Percentiles rank a stretch among this genome's conserved stretches.
Evolutionary conservation across 164 flowering plant species (phyloP).

Genomic region (Tetrastigma voinierianum): DNA sequence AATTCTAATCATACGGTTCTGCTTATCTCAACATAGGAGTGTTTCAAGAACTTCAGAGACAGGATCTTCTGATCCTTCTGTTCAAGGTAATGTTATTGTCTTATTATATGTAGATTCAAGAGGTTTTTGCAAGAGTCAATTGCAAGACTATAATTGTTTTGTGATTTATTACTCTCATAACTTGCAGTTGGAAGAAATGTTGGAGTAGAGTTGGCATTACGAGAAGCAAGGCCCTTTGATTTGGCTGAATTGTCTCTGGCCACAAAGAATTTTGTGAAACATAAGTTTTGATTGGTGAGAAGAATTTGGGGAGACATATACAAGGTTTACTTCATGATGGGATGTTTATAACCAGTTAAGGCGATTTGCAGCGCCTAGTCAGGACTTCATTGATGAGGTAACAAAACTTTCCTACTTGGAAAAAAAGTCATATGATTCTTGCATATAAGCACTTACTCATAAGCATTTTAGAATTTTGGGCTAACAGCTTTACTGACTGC

Average conservation of each 20-base stretch:
- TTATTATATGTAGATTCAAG: not conserved
- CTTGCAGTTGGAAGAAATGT: constrained; percentile 52
- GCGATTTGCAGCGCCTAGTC: constrained; percentile 61
- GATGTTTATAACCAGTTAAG: constrained; percentile 76
- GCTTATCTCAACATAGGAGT: constrained; percentile 42
- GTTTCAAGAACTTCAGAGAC: constrained; percentile 80
- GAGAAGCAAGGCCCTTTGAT: constrained; percentile 63
- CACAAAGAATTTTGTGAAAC: constrained; percentile 69
- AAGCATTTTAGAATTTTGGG: too few species aligned
- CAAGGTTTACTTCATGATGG: constrained; percentile 90
- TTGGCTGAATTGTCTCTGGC: constrained; percentile 73
- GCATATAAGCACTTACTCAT: not conserved
- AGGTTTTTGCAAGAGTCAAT: not conserved
- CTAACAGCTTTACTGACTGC: too few species aligned
- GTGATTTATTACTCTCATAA: not conserved
- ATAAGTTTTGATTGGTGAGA: constrained; percentile 73
- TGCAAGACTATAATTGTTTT: not conserved
- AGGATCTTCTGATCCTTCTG: constrained; percentile 86
- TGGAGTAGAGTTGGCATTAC: constrained; percentile 54
- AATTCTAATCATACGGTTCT: constrained; percentile 59
- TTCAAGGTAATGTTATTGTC: constrained; percentile 57
- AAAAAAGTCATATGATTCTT: not conserved
- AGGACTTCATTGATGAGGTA: constrained; percentile 83
- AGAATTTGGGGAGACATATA: constrained; percentile 83
- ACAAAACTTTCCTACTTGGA: not conserved